Base-by-base conservation (phyloP, 2,329 filamentous ascomycete genomes). In the Apiospora malaysiana region DNA sequence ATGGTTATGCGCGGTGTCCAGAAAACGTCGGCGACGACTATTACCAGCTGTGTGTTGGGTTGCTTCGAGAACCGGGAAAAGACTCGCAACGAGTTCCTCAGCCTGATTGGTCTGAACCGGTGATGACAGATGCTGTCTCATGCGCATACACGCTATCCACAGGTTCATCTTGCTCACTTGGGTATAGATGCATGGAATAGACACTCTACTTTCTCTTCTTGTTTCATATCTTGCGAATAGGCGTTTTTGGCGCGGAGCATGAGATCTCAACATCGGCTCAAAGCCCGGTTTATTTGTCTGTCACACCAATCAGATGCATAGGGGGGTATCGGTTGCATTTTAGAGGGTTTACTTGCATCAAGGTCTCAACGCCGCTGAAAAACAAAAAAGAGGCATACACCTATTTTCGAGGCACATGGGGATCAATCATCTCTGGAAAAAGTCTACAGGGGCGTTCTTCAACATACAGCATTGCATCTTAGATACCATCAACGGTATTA, bases 1-100 rank as follows among this genome's bases (percentile, higher is more conserved):
- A 99, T 98, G 95, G 94, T 97, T 21, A 98, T 98, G 95, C 90
- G 96, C 66, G 96, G 96, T n/a, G 95, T 99, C 12, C 90, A 98
- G 80, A 98, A 99, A 86, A 94, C 94, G 0, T 89, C 88, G 51
- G 91, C 93, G 68, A 92, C 89, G 23, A 98, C 96, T 8, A 96
- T 97, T 47, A 99, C 96, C 23, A 98, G 94, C 84, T 98, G 95
- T 81, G 97, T 99, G 83, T 89, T 98, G n/a, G 96, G 96, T 49
- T 95, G 94, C 78, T 97, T 99, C 87, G 92, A 97, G 79, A 92
- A 91, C 72, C 94, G 93, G 77, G 94, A 94, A 72, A 98, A 97
- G 87, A 98, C 95, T 14, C 88, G 96, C 77, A 97, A 97, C 80
- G 96, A 99, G 82, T 99, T 99, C 79, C 84, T 99, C 79, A 97